Evolutionary conservation across 768 basidiomycete species (phyloP).

Genomic region (Termitomyces sp.): DNA sequence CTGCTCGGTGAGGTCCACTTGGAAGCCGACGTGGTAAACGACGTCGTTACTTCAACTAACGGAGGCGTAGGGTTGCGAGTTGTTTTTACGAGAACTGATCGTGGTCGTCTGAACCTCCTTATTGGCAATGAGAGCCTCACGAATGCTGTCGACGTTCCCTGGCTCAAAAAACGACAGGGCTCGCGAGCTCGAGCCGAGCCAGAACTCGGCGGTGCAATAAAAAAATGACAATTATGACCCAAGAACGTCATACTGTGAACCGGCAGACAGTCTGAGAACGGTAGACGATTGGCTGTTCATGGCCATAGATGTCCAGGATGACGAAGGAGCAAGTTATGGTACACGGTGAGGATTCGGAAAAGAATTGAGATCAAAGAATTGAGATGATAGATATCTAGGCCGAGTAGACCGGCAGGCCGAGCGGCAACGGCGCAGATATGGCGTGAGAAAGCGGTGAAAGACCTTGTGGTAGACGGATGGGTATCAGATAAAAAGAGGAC

Average conservation of each 20-base stretch:
- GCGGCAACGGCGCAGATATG: no score
- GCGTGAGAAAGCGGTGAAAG: no score
- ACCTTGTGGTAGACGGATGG: no score
- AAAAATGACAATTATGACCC: conserved; percentile 89
- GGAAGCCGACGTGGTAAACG: no score
- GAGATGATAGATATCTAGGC: no score
- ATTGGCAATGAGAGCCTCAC: conserved; percentile 58
- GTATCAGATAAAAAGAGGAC: no score
- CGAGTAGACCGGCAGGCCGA: no score
- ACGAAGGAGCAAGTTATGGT: conserved; percentile 88
- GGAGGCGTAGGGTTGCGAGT: conserved; percentile 80
- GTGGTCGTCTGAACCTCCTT: conserved; percentile 89
- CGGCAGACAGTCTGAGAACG: conserved; percentile 82
- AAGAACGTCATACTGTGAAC: conserved; percentile 68
- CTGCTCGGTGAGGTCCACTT: no score
- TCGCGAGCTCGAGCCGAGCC: conserved; percentile 32
- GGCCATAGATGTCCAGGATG: conserved; percentile 78
- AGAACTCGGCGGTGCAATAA: conserved; percentile 66
- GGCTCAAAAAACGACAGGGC: conserved; percentile 52
- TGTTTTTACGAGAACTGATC: conserved; percentile 87
- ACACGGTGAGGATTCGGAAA: conserved; percentile 76
- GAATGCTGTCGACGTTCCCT: conserved; percentile 57
- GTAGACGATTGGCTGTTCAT: conserved; percentile 87
- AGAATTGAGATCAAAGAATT: no score
- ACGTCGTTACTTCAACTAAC: conserved; percentile 63